Base-by-base conservation (phyloP, 2,329 filamentous ascomycete species). In the Magnaporthiopsis poae region DNA sequence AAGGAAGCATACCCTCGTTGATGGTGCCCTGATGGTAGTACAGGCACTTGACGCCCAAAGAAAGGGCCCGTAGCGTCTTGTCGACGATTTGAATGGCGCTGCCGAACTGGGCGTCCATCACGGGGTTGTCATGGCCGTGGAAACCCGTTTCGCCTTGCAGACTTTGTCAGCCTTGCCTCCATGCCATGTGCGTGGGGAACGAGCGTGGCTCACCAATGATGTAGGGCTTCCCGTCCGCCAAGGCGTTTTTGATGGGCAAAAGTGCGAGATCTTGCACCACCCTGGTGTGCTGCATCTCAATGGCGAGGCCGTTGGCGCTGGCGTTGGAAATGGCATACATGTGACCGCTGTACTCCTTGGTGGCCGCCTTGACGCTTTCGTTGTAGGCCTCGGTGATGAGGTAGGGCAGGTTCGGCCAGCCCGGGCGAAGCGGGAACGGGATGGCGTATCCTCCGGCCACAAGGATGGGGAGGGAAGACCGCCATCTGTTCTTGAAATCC, bases 11-110 rank as follows among this genome's bases (percentile, higher is more conserved):
- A 68, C 82, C 84, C 70, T 82, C 81, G 3, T 81, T 81, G 11
- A 84, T 78, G 0, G 82, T 84, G 18, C 82, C 79, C 15, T 81
- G 79, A 70, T 84, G 82, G 75, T 83, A 84, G 69, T 82, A 84
- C 0, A 73, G 73, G n/a, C 76, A 73, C 18, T 76, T 75, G 52
- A 79, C 75, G 68, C 76, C 77, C 70, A 71, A 74, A 52, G 73
- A 73, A 21, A 74, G 71, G 0, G 75, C 75, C 5, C 75, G 75
- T 3, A 78, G 69, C 70, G 74, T 70, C 71, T 80, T 82, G 73
- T 83, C 81, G 69, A 83, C 75, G n/a, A 80, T 81, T 81, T 81
- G 83, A 5, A 83, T 75, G 1, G 76, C 81, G 3, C 80, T 80
- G 13, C 81, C 81, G 66, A 80, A 83, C 0, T 80, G 81, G 0